Conservation (phyloP, 805 yeast species). For the Candida multigemmis region DNA sequence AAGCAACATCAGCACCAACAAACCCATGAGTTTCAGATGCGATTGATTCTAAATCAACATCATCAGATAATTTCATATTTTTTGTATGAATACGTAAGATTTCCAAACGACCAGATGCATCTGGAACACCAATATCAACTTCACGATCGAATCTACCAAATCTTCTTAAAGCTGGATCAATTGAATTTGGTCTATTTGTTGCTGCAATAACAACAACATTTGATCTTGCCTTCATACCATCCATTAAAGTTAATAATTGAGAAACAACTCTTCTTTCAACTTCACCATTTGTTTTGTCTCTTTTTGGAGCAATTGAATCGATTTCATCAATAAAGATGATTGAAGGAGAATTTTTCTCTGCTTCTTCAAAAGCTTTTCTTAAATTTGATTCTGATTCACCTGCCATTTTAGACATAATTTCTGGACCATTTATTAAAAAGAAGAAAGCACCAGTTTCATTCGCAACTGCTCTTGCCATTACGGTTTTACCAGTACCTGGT, state of each 20-base stretch:
- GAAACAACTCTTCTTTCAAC: constrained; percentile 99
- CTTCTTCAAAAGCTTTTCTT: constrained; percentile 98
- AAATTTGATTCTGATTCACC: constrained; percentile 97
- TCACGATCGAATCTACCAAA: constrained; percentile 83
- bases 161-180: constrained; percentile 79
- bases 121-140: constrained; percentile 89
- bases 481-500: constrained; percentile 99
- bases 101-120: constrained; percentile 96
- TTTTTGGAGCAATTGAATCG: constrained; percentile 98
- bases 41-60: constrained; percentile 90
- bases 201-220: constrained; percentile 98
- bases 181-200: constrained; percentile 79
- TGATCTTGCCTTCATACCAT: constrained; percentile 99
- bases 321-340: constrained; percentile 97
- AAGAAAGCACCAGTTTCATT: constrained; percentile 99
- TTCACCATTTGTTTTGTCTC: constrained; percentile 99
- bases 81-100: constrained; percentile 95
- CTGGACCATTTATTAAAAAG: constrained; percentile 97
- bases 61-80: constrained; percentile 94
- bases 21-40: constrained; percentile 99
- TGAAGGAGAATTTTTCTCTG: constrained; percentile 97
- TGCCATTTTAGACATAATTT: constrained; percentile 99
- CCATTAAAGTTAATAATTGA: constrained; percentile 95
- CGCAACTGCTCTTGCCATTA: constrained; percentile 99
- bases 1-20: constrained; percentile 98